These are phyloP conservation scores for Tetrahymena borealis DNA, from an alignment of 73 alveolate genomes.

Conservation along the genomic window DNA sequence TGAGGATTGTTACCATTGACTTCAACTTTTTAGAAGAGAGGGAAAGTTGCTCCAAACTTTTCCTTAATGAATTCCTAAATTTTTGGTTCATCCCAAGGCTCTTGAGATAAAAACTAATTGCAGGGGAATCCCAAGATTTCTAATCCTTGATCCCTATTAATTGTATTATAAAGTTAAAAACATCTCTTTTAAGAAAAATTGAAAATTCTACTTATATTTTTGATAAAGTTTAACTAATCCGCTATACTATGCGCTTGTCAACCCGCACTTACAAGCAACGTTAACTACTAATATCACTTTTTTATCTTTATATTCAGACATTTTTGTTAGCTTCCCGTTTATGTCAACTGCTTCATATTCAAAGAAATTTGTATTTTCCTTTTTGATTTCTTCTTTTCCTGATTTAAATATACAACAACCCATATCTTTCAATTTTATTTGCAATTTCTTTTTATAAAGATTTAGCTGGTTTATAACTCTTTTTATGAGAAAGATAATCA, in stretches of 20 bases:
- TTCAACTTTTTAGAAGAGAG: conserved; percentile 58
- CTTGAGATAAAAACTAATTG: conserved; percentile 71
- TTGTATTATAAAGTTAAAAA: too few relatives aligned
- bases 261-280: conserved; percentile 18
- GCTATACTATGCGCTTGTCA: neutral
- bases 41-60: conserved; percentile 56
- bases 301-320: neutral
- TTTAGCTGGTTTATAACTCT: too few relatives aligned
- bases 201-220: neutral
- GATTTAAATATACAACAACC: too few relatives aligned
- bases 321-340: neutral
- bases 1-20: conserved; percentile 66
- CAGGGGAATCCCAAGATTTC: conserved; percentile 48
- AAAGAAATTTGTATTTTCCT: too few relatives aligned
- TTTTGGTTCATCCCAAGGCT: conserved; percentile 64
- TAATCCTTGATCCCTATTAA: conserved; percentile 3
- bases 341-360: neutral
- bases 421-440: too few relatives aligned
- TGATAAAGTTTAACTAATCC: conserved; percentile 8
- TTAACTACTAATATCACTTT: conserved; percentile 3
- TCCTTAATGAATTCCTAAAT: conserved; percentile 47
- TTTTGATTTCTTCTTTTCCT: too few relatives aligned
- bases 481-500: too few relatives aligned
- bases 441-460: too few relatives aligned
- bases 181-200: too few relatives aligned